phyloP scores from a whole-genome alignment of 2,329 filamentous ascomycete species.

The Cladosporium sp. region DNA sequence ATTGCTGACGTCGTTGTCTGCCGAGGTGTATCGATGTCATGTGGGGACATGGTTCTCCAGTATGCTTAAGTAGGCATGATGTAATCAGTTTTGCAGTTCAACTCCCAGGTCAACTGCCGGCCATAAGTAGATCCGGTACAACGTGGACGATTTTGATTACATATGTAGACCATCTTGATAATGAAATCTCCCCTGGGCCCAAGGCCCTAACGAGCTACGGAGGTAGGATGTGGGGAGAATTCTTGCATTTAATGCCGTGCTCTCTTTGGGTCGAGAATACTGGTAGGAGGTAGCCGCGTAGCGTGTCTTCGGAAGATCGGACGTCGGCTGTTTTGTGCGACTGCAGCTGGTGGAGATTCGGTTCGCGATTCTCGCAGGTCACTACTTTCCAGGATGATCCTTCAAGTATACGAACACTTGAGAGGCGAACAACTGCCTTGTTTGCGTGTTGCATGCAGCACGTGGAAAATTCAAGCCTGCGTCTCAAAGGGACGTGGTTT shows the following conservation, averaged over 20 bases:
- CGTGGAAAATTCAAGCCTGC: too few species aligned
- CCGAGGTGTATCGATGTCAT: neutral
- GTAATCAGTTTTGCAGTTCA: neutral
- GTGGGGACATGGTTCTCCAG: neutral
- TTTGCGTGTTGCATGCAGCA: too few species aligned
- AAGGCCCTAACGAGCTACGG: neutral
- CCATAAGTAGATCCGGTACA: too few species aligned
- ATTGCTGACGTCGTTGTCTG: neutral
- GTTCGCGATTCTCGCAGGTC: neutral
- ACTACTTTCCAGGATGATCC: too few species aligned
- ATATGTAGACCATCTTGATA: too few species aligned
- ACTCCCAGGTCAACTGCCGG: neutral
- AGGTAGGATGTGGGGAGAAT: neutral
- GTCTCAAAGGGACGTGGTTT: too few species aligned
- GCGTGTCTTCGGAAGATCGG: neutral
- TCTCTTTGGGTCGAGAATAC: too few species aligned
- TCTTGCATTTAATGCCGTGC: neutral
- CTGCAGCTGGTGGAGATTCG: neutral
- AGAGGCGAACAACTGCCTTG: too few species aligned
- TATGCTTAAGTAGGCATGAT: neutral
- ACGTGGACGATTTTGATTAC: too few species aligned
- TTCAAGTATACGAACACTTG: too few species aligned
- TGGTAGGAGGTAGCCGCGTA: too few species aligned
- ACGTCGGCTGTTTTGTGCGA: neutral
- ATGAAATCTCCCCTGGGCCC: too few species aligned